Conservation (phyloP, 441 rosid genomes). For the Erodium trifolium region DNA sequence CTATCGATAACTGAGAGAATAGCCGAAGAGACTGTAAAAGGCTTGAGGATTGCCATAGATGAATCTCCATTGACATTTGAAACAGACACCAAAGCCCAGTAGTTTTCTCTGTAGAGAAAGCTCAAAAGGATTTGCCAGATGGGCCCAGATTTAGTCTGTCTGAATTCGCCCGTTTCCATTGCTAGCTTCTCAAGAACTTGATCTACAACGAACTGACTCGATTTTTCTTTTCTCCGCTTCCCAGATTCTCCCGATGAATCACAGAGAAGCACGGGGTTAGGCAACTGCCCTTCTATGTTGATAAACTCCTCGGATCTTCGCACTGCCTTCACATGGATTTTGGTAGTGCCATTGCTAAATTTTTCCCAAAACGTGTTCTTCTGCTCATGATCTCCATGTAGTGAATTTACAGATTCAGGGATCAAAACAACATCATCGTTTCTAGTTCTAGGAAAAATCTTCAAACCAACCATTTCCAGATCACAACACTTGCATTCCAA, state of each 20-base stretch:
- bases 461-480: constrained; percentile 42
- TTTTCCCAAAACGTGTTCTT: constrained; percentile 27
- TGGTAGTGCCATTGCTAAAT: constrained; percentile 21
- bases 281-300: constrained; percentile 30
- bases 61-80: constrained; percentile 33
- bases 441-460: constrained; percentile 16
- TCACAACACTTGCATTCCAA: constrained; percentile 67
- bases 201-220: constrained; percentile 46
- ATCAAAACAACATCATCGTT: constrained; percentile 10
- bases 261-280: constrained; percentile 38
- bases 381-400: constrained; percentile 17
- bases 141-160: constrained; percentile 34
- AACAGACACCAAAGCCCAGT: constrained; percentile 53
- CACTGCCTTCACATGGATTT: constrained; percentile 45
- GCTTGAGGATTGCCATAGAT: constrained; percentile 56
- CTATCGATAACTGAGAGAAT: constrained; percentile 36
- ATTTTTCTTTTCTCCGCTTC: constrained; percentile 27
- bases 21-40: constrained; percentile 61
- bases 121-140: constrained; percentile 65
- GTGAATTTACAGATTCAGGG: constrained; percentile 21
- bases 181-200: constrained; percentile 47
- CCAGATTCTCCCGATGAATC: constrained; percentile 27
- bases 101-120: constrained; percentile 61
- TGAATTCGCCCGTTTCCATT: constrained; percentile 38
- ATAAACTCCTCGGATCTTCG: constrained; percentile 32